Percentiles rank a stretch among this genome's conserved stretches.
These are phyloP conservation scores for Lipomyces mesembrius DNA, from an alignment of 805 yeast genomes.

Conservation along the genomic window DNA sequence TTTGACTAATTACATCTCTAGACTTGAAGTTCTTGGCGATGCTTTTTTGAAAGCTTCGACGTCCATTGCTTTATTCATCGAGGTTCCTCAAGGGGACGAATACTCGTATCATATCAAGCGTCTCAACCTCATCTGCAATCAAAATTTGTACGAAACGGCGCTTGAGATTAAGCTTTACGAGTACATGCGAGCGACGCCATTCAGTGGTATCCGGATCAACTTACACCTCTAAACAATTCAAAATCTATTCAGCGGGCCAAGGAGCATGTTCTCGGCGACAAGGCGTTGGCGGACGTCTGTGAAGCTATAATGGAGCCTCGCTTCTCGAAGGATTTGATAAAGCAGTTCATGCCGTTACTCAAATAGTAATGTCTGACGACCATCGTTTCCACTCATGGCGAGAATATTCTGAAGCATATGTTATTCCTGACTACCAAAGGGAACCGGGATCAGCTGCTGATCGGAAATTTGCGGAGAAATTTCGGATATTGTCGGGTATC, in stretches of 20 bases:
- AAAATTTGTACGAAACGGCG: slow-evolving; percentile 13
- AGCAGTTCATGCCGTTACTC: slow-evolving; percentile 7
- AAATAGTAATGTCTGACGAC: slow-evolving; percentile 6
- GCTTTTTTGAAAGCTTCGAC: slow-evolving; percentile 16
- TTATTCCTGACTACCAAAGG: slow-evolving; percentile 2
- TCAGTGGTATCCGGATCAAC: slow-evolving; percentile 19
- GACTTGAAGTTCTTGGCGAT: slow-evolving; percentile 20
- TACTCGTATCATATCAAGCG: slow-evolving; percentile 11
- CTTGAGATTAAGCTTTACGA: neutral
- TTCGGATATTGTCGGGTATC: slow-evolving; percentile 11
- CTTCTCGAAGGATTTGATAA: slow-evolving; percentile 11
- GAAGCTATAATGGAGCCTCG: slow-evolving; percentile 18
- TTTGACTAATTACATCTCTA: neutral
- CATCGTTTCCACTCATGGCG: slow-evolving; percentile 10
- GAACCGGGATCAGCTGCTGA: slow-evolving; percentile 1
- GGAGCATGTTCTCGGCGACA: slow-evolving; percentile 8
- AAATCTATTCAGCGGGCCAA: slow-evolving; percentile 1
- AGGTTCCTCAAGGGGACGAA: slow-evolving; percentile 11
- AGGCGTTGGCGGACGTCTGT: slow-evolving; percentile 18
- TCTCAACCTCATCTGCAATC: slow-evolving; percentile 15
- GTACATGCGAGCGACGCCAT: slow-evolving; percentile 13
- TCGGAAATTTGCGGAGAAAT: slow-evolving; percentile 6
- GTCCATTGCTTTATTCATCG: slow-evolving; percentile 10
- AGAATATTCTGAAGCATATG: neutral
- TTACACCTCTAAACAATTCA: neutral